phyloP scores from a whole-genome alignment of 345 rosid genomes.

The Litchi chinensis region DNA sequence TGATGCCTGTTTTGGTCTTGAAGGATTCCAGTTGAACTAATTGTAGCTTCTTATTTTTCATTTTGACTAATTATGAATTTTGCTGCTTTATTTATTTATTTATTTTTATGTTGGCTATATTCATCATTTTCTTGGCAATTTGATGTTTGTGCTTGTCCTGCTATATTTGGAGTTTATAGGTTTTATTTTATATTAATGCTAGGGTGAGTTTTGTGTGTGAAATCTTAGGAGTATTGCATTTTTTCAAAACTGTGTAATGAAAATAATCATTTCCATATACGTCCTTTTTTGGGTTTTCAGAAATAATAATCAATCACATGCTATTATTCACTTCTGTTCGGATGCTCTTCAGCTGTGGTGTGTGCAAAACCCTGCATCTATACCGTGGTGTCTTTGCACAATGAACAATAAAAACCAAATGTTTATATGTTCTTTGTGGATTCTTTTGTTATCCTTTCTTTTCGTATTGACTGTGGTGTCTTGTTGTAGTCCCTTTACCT shows the following conservation, averaged over 20 bases:
- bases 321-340: not conserved
- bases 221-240: no score
- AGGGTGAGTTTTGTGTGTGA: not conserved
- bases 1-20: not conserved
- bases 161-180: not conserved
- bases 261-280: no score
- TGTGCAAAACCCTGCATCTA: not conserved
- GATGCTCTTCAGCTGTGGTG: not conserved
- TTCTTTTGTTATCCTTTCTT: not conserved
- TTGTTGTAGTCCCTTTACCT: not conserved
- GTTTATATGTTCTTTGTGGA: not conserved
- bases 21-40: not conserved
- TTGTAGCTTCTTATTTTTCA: not conserved
- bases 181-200: no score
- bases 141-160: no score
- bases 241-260: no score
- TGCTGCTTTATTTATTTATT: not conserved
- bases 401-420: not conserved
- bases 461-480: not conserved
- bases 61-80: not conserved
- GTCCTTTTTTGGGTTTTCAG: not conserved
- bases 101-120: not conserved
- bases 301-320: not conserved
- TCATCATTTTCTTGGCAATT: no score
- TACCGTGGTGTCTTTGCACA: not conserved